Percentiles rank a stretch among this genome's conserved stretches.
Evolutionary conservation across 208 protist genomes (phyloP).

Genomic region (Wallacemonas collosoma): DNA sequence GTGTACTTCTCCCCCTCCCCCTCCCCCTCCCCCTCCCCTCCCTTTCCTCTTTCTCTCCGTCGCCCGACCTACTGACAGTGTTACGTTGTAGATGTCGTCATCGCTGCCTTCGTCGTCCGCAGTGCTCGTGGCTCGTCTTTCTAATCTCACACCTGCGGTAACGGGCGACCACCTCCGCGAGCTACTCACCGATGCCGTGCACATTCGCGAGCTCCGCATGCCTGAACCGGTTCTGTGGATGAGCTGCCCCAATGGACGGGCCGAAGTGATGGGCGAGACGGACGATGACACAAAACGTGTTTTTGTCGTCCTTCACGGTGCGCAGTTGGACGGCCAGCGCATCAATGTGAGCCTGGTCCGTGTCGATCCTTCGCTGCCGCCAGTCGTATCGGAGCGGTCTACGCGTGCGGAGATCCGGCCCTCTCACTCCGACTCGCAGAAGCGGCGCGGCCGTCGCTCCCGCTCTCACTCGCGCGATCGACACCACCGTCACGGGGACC

Average conservation of each 20-base stretch:
- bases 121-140: slow-evolving; percentile 35
- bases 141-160: slow-evolving; percentile 35
- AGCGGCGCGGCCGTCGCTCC: not conserved
- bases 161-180: slow-evolving; percentile 51
- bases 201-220: slow-evolving; percentile 32
- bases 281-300: slow-evolving; percentile 43
- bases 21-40: not conserved
- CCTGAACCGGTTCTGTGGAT: slow-evolving; percentile 43
- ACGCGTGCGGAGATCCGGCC: slow-evolving; percentile 11
- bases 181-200: slow-evolving; percentile 33
- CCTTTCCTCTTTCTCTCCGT: not conserved
- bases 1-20: not conserved
- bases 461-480: not conserved
- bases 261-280: slow-evolving; percentile 37
- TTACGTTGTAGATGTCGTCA: slow-evolving; percentile 9
- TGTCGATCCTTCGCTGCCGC: slow-evolving; percentile 20
- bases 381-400: not conserved
- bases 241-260: slow-evolving; percentile 40
- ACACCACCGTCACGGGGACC: not conserved
- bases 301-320: slow-evolving; percentile 40
- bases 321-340: slow-evolving; percentile 39
- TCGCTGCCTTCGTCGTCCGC: slow-evolving; percentile 9
- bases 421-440: not conserved
- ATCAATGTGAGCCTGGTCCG: slow-evolving; percentile 45
- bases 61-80: not conserved